Conservation (phyloP, 1,284 basidiomycete genomes). For the Boletus sp. region DNA sequence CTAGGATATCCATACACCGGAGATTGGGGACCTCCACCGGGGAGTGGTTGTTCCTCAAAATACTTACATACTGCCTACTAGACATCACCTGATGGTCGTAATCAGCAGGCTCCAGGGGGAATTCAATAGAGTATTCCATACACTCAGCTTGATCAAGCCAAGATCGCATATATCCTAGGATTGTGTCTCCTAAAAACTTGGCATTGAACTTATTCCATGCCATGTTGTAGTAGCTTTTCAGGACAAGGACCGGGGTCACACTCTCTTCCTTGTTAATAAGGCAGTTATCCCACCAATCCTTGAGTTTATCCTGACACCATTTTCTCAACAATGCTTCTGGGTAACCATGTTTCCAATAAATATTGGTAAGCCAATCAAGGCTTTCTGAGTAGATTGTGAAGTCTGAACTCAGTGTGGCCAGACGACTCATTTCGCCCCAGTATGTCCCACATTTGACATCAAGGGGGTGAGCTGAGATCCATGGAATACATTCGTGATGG, state of each 20-base stretch:
- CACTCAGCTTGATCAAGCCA: neutral
- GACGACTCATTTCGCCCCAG: neutral
- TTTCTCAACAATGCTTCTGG: rapidly evolving
- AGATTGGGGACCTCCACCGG: neutral
- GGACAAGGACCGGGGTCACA: neutral
- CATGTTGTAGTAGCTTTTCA: no score
- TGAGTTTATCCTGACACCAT: neutral
- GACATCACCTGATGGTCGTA: neutral
- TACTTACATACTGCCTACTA: no score
- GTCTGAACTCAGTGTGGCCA: neutral
- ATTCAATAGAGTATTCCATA: neutral
- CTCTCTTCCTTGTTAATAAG: rapidly evolving
- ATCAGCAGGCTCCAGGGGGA: rapidly evolving
- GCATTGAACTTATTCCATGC: neutral
- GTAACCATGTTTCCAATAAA: neutral
- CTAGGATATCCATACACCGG: neutral
- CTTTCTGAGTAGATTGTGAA: neutral
- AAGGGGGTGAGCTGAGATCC: neutral
- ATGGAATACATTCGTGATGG: neutral
- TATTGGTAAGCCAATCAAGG: neutral
- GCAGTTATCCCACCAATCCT: neutral
- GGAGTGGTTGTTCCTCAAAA: neutral
- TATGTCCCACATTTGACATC: neutral
- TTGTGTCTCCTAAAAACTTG: rapidly evolving
- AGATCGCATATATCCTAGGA: neutral